Evolutionary conservation across 2,329 filamentous ascomycete species (phyloP), one percentile per base, ranked within the genome.

Genomic region (Talaromyces sp.): DNA sequence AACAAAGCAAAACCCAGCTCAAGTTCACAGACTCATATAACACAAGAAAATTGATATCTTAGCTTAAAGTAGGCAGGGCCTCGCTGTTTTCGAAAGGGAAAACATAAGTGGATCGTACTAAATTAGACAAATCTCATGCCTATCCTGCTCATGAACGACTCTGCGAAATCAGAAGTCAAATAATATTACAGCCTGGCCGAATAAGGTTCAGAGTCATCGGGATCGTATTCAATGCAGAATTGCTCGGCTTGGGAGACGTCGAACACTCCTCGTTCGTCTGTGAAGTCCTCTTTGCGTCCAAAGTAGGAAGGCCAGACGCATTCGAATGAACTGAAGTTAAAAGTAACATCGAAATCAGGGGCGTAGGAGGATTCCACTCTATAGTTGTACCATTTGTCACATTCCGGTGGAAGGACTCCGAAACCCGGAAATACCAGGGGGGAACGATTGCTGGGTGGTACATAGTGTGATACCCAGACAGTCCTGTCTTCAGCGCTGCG

Each of bases 231-330:
- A 12, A 2, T 11, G 4, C 18, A 16, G 40, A 40, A 50, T 7
- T 21, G 21, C 46, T 31, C 14, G 8, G 58, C 58, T 40, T 37
- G 33, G 9, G 42, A 31, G 23, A 60, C 33, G 14, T 60, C 18
- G 18, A 60, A 60, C 14, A 60, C 46, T 18, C 58, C 58, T 3
- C 21, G 58, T 52, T 52, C 58, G 46, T 60, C 58, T 25, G 58
- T 60, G 23, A 60, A 60, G 12, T 60, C 58, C 31, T 60, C 58
- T 52, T 60, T 60, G 42, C 58, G 58, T 52, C 58, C 58, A 52
- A 31, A 60, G 35, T 39, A 60, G 44, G 58, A 28, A 33, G 58
- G 58, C 18, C 52, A 60, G 28, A 50, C 42, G 21, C 2, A 3
- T 4, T 39, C 3, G 11, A 9, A 2, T 5, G 42, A 6, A 31